A percentile compares a stretch with the other conserved stretches of the same genome.
phyloP scores from a whole-genome alignment of 2,329 filamentous ascomycete species.

The Madurella fahalii region DNA sequence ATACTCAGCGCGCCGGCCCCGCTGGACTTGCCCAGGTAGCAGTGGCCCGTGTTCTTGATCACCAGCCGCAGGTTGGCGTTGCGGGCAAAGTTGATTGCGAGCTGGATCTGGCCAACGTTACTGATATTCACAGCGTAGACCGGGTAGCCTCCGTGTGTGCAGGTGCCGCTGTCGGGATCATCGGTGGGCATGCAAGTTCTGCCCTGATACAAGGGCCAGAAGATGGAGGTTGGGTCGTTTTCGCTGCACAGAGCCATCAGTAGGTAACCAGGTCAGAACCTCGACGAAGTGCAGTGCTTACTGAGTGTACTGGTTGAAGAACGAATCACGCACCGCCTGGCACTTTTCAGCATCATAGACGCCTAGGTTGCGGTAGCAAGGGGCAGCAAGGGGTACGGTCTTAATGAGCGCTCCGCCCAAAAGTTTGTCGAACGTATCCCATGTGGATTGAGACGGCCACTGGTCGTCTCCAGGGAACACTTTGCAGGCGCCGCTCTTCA shows the following conservation, averaged over 20 bases:
- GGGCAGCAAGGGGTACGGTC: conserved; percentile 46
- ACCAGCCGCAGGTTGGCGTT: conserved; percentile 42
- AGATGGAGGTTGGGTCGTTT: conserved; percentile 32
- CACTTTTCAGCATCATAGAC: conserved; percentile 43
- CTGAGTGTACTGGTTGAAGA: conserved; percentile 8
- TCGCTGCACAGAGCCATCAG: conserved; percentile 11
- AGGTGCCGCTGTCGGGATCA: conserved; percentile 34
- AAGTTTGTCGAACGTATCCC: conserved; percentile 48
- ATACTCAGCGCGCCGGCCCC: conserved; percentile 35
- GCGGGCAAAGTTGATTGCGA: conserved; percentile 34
- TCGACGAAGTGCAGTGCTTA: not conserved
- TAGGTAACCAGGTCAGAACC: conserved; percentile 18
- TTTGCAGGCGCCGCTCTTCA: conserved; percentile 1
- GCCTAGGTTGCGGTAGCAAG: conserved; percentile 43
- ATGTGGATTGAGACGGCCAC: conserved; percentile 48
- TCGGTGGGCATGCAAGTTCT: conserved; percentile 15
- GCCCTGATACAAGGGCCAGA: conserved; percentile 29
- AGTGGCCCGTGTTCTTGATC: conserved; percentile 44
- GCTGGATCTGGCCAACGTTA: conserved; percentile 23
- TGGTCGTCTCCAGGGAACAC: conserved; percentile 42
- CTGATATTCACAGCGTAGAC: conserved; percentile 32
- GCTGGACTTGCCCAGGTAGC: conserved; percentile 35
- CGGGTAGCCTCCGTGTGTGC: conserved; percentile 36
- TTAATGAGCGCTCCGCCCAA: conserved; percentile 49
- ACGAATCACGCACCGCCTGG: conserved; percentile 28